phyloP scores from a whole-genome alignment of 2,329 filamentous ascomycete species.

The Fusarium veterinarium region DNA sequence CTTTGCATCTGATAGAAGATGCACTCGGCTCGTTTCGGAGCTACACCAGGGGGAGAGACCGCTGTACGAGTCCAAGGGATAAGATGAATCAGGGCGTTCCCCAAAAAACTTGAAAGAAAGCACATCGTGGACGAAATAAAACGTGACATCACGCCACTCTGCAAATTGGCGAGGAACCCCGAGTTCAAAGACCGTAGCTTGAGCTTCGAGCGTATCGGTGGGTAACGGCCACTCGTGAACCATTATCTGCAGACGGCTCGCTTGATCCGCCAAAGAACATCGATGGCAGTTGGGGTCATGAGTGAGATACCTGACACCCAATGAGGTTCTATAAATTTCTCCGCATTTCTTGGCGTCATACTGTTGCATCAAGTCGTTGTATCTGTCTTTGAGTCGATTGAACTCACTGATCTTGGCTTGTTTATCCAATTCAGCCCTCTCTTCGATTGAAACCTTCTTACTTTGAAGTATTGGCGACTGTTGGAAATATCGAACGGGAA shows the following conservation, averaged over 20 bases:
- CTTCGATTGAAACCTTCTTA: constrained; percentile 50
- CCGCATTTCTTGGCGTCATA: constrained; percentile 10
- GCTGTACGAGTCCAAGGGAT: constrained; percentile 18
- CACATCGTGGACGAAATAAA: constrained; percentile 55
- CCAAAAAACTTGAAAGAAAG: constrained; percentile 43
- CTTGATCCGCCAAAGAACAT: constrained; percentile 49
- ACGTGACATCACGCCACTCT: constrained; percentile 62
- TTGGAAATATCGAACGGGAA: constrained; percentile 36
- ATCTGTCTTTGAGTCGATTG: background rate
- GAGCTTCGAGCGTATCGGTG: constrained; percentile 44
- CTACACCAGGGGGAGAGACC: constrained; percentile 9
- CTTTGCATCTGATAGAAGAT: constrained; percentile 37
- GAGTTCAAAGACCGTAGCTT: constrained; percentile 67
- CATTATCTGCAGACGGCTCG: constrained; percentile 55
- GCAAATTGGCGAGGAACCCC: constrained; percentile 54
- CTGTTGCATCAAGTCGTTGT: constrained; percentile 17
- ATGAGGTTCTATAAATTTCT: background rate
- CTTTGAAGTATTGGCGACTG: constrained; percentile 47
- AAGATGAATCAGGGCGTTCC: background rate
- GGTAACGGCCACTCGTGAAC: constrained; percentile 70
- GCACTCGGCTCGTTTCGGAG: constrained; percentile 2
- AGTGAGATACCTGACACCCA: background rate
- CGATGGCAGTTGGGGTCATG: constrained; percentile 48
- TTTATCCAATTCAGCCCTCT: constrained; percentile 46
- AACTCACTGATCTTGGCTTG: constrained; percentile 31